phyloP scores from a whole-genome alignment of 306 rosid species.

The Sicyos edulis region DNA sequence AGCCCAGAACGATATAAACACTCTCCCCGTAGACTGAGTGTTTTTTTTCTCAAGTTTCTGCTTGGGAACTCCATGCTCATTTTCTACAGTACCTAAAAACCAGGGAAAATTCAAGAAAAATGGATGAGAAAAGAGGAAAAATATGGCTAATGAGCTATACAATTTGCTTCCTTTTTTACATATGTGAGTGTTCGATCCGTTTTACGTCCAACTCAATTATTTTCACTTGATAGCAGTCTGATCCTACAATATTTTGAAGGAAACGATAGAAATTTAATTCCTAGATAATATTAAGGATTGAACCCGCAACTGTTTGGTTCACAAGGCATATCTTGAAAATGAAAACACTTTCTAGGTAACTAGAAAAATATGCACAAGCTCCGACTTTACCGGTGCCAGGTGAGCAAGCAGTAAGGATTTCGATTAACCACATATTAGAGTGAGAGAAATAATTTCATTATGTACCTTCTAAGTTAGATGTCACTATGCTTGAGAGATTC shows the following conservation, averaged over 20 bases:
- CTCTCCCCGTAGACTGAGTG: slow-evolving; percentile 33
- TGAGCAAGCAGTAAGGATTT: slow-evolving; percentile 10
- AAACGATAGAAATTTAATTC: no score
- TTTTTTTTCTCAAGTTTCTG: slow-evolving; percentile 47
- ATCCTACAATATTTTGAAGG: no score
- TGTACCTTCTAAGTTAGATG: slow-evolving; percentile 55
- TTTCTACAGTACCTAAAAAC: slow-evolving; percentile 40
- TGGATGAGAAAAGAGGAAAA: neutral
- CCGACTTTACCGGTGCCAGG: neutral
- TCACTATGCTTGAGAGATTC: slow-evolving; percentile 29
- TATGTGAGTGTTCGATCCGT: no score
- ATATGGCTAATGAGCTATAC: neutral
- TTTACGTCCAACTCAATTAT: no score
- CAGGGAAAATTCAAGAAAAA: neutral
- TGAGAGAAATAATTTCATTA: slow-evolving; percentile 16
- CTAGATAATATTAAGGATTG: no score
- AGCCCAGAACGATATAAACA: slow-evolving; percentile 43
- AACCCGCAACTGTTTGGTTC: no score
- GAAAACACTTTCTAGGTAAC: neutral
- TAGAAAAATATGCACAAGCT: neutral
- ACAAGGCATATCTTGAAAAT: neutral
- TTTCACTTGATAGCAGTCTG: no score
- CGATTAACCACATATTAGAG: slow-evolving; percentile 18
- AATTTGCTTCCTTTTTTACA: neutral
- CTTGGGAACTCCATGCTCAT: slow-evolving; percentile 33